Base-by-base conservation (phyloP, 169 alveolate species). In the Plasmodium relictum region DNA sequence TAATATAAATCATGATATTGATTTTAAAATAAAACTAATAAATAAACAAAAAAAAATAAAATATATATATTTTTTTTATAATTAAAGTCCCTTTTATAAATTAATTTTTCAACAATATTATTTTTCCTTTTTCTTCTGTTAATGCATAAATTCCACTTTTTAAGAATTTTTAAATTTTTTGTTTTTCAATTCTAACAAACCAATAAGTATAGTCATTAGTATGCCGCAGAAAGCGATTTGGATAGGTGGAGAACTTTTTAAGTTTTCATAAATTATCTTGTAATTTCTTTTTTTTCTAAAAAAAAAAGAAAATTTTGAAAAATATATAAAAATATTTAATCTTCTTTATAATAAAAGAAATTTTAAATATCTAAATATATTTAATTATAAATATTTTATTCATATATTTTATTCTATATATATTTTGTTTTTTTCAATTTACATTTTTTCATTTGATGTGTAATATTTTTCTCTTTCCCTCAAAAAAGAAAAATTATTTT, bases 201-300 rank as follows among this genome's bases (percentile, higher is more conserved):
- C 78, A 8, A 59, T 65, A 61, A 80, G 18, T 14, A 42, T 37
- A 22, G 90, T 66, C 59, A 80, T 80, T 20, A 66, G 14, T 18
- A 80, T 80, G 14, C 90, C 90, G 48, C 90, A 80, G n/a, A 68
- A 31, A 18, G 90, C 42, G 10, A 80, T 80, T 50, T 80, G 90
- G 12, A 80, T 66, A 3, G 90, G 54, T 16, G 90, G 90, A 58
- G 90, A 80, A 18, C 22, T 31, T 16, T 41, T 45, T 39, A 80
- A 24, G 16, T 80, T 80, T 66, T 61, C 56, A 59, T 48, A 68
- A 45, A 80, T 56, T 37, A 80, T 22, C 20, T 24, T 61, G 20
- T 66, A 80, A 62, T 80, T 22, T 26, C 90, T 54, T n/a, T 66
- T 80, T 44, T 68, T 68, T 16, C 90, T 80, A 70, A 14, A 52